Base-by-base conservation (phyloP, 345 rosid genomes). In the Citrus sp. region DNA sequence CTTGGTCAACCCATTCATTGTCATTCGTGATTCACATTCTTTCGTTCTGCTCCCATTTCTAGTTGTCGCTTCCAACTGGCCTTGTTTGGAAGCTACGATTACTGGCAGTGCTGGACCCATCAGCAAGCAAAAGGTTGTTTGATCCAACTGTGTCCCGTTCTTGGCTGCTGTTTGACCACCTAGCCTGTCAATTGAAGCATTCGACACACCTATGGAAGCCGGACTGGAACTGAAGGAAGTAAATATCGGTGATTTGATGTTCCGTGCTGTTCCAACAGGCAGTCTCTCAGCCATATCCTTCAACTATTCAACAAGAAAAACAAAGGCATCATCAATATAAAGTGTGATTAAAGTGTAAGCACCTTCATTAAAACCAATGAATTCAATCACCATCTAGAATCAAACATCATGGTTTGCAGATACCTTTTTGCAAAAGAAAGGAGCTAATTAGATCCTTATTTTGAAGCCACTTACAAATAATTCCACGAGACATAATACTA, bases 231-330 rank as follows among this genome's bases (percentile, higher is more conserved):
- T 89, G 83, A 90, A 84, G n/a, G 90, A 87, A 81, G 90, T 77
- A 49, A 85, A 85, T 38, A 89, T 83, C 34, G 88, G 84, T 51
- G 92, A 84, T 76, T 90, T 92, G 77, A 85, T 78, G 67, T 80
- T 85, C 66, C 87, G 81, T 67, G 81, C 80, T 67, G 88, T 82
- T 74, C 92, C 94, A 40, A 92, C 89, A 0, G 90, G 98, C 79
- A 93, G 86, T 85, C 95, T 92, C 83, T 92, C 98, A 79, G 98
- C 99, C 98, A 93, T 90, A 74, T 93, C 92, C 79, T 89, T 90
- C 56, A 92, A 81, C 98, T 93, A 85, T 81, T 67, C 51, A 72
- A 30, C 67, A 74, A 30, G 35, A 55, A 59, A 72, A 65, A 77
- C 58, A 80, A 55, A 34, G 49, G 30, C 16, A 67, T 24, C 71